Base-by-base conservation (phyloP, 176 grass and related monocot species). In the Areca catechu region DNA sequence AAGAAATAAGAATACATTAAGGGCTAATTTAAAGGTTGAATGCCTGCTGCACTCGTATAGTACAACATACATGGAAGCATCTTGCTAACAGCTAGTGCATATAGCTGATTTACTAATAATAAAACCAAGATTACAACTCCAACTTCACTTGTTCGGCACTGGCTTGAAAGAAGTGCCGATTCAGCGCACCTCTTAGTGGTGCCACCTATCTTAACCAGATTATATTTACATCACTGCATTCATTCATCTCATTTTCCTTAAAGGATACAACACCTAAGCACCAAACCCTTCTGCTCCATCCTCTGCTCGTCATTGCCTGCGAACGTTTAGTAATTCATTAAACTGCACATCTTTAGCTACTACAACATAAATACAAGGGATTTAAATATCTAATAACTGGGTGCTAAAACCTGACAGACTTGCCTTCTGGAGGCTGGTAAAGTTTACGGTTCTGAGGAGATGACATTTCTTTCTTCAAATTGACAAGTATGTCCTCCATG, bases 381-480 rank as follows among this genome's bases (percentile, higher is more conserved):
- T 55, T 61, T 52, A 54, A 66, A 19, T 24, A 57, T 29, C 67
- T 58, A 14, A 68, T 78, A 23, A 19, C 48, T 28, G 62, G 23
- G 48, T 48, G 22, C 49, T 53, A 60, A 59, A 58, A 54, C 14
- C 34, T 12, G 34, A 61, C 21, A 58, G 56, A 62, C 25, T 50
- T 87, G 87, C 91, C 86, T 84, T 95, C 91, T 55, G 59, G 67
- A 22, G 91, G 91, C 48, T 95, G 91, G 60, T 79, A 68, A 7
- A 95, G 86, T 52, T 79, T 90, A 24, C 83, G 73, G 67, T 95
- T 95, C 54, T 95, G 91, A 60, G 86, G 77, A 69, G 91, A 24
- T 16, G 86, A 87, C 91, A 90, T 95, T 60, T 84, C 86, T 74
- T 78, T 95, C 62, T 95, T 95, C 65, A 95, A 76, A 63, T 63